Evolutionary conservation across 768 basidiomycete species (phyloP).

Genomic region (Gloeopeniophorella convolvens): DNA sequence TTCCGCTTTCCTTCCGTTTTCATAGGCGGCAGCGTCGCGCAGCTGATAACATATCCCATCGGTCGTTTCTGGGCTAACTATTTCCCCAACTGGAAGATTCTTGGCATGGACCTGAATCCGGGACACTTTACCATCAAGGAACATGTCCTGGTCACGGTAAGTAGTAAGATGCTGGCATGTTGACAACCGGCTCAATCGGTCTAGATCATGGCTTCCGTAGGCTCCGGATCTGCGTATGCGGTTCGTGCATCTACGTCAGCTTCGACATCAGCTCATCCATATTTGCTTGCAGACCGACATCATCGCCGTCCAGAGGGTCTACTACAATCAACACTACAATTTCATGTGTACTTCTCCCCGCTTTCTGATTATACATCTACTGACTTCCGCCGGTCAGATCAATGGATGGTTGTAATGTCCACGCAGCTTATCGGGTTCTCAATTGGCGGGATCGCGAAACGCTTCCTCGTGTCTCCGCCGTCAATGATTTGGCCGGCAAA

Average conservation of each 20-base stretch:
- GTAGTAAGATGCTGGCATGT: neutral
- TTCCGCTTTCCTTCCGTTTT: slow-evolving; percentile 51
- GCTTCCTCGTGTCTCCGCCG: slow-evolving; percentile 38
- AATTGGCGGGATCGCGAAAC: slow-evolving; percentile 36
- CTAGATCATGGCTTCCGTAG: slow-evolving; percentile 37
- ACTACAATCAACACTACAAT: slow-evolving; percentile 36
- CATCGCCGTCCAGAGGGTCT: slow-evolving; percentile 39
- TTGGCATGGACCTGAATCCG: slow-evolving; percentile 51
- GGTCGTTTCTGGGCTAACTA: slow-evolving; percentile 51
- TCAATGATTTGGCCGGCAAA: slow-evolving; percentile 41
- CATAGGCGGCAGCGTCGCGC: slow-evolving; percentile 45
- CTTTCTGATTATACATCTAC: neutral
- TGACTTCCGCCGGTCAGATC: slow-evolving; percentile 16
- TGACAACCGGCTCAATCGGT: no score
- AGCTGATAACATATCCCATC: slow-evolving; percentile 61
- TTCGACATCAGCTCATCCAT: neutral
- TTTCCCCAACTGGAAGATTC: slow-evolving; percentile 45
- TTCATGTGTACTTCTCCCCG: slow-evolving; percentile 26
- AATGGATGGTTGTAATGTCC: slow-evolving; percentile 36
- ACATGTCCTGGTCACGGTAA: slow-evolving; percentile 41
- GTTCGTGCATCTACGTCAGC: slow-evolving; percentile 9
- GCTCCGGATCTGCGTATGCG: slow-evolving; percentile 29
- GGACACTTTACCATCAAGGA: slow-evolving; percentile 74
- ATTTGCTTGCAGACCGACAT: slow-evolving; percentile 32
- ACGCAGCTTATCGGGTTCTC: slow-evolving; percentile 38